These are phyloP conservation scores for Backusella circina DNA, from an alignment of 192 early-diverging fungal species.

Conservation along the genomic window DNA sequence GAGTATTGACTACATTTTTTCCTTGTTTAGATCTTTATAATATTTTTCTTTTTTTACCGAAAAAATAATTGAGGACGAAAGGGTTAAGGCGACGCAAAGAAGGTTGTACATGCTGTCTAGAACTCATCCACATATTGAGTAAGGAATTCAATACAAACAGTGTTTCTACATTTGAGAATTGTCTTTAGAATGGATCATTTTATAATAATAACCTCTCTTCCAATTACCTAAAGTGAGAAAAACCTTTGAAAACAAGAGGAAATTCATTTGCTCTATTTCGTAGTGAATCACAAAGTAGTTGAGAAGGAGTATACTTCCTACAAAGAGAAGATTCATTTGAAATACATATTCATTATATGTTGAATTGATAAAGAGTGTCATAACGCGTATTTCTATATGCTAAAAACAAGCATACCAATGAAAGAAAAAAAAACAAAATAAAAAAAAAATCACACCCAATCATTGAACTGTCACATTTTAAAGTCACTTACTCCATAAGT, in stretches of 20 bases:
- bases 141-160: not conserved
- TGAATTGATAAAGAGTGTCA: not conserved
- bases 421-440: not conserved
- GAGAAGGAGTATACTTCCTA: not conserved
- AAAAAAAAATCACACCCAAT: not conserved
- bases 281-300: not conserved
- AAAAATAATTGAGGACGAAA: not conserved
- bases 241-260: not conserved
- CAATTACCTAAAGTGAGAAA: not conserved
- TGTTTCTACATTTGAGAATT: not conserved
- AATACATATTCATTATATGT: not conserved
- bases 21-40: not conserved
- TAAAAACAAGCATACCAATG: not conserved
- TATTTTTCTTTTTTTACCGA: not conserved
- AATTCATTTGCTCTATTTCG: not conserved
- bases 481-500: no score
- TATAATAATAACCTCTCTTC: not conserved
- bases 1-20: not conserved
- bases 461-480: not conserved
- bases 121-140: not conserved
- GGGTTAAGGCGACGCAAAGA: not conserved
- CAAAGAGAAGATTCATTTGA: not conserved
- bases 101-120: not conserved
- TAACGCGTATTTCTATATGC: not conserved
- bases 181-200: not conserved